Evolutionary conservation across 495 filamentous ascomycete species (phyloP).

Genomic region (Daldinia grandis): DNA sequence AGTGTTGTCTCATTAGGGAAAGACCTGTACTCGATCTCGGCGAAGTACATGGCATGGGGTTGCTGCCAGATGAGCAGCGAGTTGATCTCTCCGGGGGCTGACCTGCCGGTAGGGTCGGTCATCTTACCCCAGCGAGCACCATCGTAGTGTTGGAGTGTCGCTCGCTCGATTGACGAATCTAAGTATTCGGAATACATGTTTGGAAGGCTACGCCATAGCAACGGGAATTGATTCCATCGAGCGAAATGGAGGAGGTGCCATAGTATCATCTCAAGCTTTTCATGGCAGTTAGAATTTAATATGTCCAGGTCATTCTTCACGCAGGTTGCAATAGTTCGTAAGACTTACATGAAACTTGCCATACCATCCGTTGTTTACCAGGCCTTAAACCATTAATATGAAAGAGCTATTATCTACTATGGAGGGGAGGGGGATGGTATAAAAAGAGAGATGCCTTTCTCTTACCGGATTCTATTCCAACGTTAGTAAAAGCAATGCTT

Average conservation of each 20-base stretch:
- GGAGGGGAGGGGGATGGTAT: constrained; percentile 4
- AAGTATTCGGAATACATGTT: constrained; percentile 59
- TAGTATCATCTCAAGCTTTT: constrained; percentile 60
- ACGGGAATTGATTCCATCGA: constrained; percentile 59
- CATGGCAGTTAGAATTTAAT: neutral
- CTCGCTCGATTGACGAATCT: constrained; percentile 54
- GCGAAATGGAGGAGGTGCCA: constrained; percentile 64
- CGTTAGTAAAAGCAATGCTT: constrained; percentile 13
- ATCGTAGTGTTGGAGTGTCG: constrained; percentile 57
- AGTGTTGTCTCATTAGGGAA: constrained; percentile 51
- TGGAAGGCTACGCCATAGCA: constrained; percentile 57
- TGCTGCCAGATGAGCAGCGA: constrained; percentile 65
- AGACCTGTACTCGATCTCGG: constrained; percentile 59
- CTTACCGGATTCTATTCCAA: constrained; percentile 42
- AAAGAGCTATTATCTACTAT: neutral
- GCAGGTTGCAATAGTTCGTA: neutral
- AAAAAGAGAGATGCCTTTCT: constrained; percentile 24
- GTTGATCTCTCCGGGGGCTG: constrained; percentile 66
- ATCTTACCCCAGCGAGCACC: constrained; percentile 68
- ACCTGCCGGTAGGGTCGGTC: constrained; percentile 64
- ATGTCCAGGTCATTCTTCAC: neutral
- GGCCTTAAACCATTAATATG: constrained; percentile 45
- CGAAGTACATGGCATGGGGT: constrained; percentile 63
- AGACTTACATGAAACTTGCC: constrained; percentile 57
- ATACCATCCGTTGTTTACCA: constrained; percentile 66